Percentiles rank a stretch among this genome's conserved stretches.
These are phyloP conservation scores for Phlebiopsis gigantea DNA, from an alignment of 768 basidiomycete genomes.

Conservation along the genomic window DNA sequence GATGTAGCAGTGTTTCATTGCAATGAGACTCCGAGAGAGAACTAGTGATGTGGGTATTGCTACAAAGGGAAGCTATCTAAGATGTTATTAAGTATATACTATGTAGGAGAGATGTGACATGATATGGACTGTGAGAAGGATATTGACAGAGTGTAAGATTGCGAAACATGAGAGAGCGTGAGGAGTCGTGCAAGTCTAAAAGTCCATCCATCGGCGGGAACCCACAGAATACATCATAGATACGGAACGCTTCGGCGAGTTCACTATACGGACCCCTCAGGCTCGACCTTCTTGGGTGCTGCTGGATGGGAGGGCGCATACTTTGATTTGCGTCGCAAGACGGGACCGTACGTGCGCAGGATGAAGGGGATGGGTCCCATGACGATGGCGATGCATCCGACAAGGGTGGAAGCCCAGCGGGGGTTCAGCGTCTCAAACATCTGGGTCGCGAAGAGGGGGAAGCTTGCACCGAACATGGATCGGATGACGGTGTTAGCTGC, in stretches of 20 bases:
- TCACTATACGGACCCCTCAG: too few species aligned
- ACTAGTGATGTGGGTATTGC: conserved; percentile 2
- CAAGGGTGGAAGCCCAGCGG: conserved; percentile 54
- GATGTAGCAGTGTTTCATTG: too few species aligned
- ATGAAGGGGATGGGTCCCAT: conserved; percentile 42
- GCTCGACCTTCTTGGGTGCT: conserved; percentile 5
- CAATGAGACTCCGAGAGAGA: background rate
- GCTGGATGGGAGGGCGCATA: conserved; percentile 18
- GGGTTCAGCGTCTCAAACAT: conserved; percentile 50
- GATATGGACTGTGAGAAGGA: background rate
- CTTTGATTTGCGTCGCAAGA: conserved; percentile 22
- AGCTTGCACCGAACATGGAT: conserved; percentile 25
- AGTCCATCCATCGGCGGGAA: background rate
- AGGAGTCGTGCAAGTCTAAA: background rate
- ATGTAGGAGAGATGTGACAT: background rate
- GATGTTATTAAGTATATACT: background rate
- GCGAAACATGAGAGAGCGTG: conserved; percentile 1
- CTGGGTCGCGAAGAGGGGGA: conserved; percentile 29
- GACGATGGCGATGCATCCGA: conserved; percentile 49
- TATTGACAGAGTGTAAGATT: too few species aligned
- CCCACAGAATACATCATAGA: conserved; percentile 7
- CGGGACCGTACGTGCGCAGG: conserved; percentile 21
- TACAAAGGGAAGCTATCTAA: conserved; percentile 1
- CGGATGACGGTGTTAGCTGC: conserved; percentile 52
- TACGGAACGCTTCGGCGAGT: too few species aligned